Evolutionary conservation across 2,329 filamentous ascomycete genomes (phyloP).

Genomic region (Rutstroemia sydowiana): DNA sequence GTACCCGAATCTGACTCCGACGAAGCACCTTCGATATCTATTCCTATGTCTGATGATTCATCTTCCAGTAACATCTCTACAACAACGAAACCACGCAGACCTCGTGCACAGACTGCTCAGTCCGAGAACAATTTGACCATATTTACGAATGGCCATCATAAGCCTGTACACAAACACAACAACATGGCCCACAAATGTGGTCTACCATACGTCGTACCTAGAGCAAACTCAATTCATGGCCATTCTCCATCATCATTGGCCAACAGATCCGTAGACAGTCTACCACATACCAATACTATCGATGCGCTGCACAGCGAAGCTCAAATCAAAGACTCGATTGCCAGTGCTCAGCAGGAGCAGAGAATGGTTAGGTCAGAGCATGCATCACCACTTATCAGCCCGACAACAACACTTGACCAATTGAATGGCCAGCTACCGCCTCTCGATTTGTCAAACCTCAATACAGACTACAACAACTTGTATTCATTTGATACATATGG

Average conservation of each 20-base stretch:
- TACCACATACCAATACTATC: constrained; percentile 35
- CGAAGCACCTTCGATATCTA: constrained; percentile 38
- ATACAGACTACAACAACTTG: constrained; percentile 38
- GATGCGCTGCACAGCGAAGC: constrained; percentile 33
- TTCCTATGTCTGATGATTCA: constrained; percentile 28
- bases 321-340: constrained; percentile 32
- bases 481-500: constrained; percentile 46
- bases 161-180: constrained; percentile 52
- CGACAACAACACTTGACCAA: constrained; percentile 39
- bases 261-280: constrained; percentile 39
- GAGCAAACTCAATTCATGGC: constrained; percentile 48
- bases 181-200: constrained; percentile 54
- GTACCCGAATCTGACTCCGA: constrained; percentile 59
- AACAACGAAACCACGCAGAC: constrained; percentile 36
- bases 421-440: constrained; percentile 48
- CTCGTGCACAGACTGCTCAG: constrained; percentile 54
- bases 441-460: constrained; percentile 48
- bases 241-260: constrained; percentile 42
- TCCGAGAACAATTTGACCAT: constrained; percentile 51
- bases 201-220: constrained; percentile 50
- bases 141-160: constrained; percentile 59
- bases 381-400: constrained; percentile 49
- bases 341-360: constrained; percentile 33
- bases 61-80: constrained; percentile 32
- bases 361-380: constrained; percentile 55